Percentiles rank a stretch among this genome's conserved stretches.
phyloP scores from a whole-genome alignment of 306 rosid species.

The barrel medic (Medicago truncatula) region DNA sequence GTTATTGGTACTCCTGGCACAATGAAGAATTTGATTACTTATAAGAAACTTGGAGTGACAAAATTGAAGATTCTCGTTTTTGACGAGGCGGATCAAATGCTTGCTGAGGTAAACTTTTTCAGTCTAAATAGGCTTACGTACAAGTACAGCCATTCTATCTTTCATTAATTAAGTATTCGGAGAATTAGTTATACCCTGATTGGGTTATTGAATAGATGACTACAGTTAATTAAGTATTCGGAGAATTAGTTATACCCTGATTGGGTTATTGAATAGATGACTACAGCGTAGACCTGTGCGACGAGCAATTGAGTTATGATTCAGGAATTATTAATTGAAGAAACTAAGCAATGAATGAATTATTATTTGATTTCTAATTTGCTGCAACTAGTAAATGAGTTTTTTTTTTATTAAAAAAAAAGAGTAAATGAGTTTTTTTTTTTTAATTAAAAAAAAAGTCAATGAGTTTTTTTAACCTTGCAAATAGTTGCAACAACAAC shows the following conservation, averaged over 20 bases:
- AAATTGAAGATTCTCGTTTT: slow-evolving; percentile 79
- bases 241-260: neutral
- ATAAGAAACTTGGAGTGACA: slow-evolving; percentile 57
- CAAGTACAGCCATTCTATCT: neutral
- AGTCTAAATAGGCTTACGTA: neutral
- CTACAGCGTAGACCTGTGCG: neutral
- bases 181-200: neutral
- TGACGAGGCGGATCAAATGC: slow-evolving; percentile 91
- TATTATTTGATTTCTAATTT: neutral
- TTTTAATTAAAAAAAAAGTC: no score
- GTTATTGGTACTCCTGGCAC: slow-evolving; percentile 98
- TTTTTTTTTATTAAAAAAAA: no score
- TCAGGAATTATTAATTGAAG: neutral
- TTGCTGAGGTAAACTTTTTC: slow-evolving; percentile 37
- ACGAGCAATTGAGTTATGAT: neutral
- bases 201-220: no score
- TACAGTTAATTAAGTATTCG: slow-evolving; percentile 1
- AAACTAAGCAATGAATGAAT: neutral
- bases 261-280: neutral
- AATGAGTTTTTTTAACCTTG: slow-evolving; percentile 7
- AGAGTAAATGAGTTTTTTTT: neutral
- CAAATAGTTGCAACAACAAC: neutral
- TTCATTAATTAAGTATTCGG: slow-evolving; percentile 2
- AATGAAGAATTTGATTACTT: slow-evolving; percentile 66
- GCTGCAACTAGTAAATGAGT: neutral